Evolutionary conservation across 305 asterid species (phyloP).

Genomic region (Petunia hybrid): DNA sequence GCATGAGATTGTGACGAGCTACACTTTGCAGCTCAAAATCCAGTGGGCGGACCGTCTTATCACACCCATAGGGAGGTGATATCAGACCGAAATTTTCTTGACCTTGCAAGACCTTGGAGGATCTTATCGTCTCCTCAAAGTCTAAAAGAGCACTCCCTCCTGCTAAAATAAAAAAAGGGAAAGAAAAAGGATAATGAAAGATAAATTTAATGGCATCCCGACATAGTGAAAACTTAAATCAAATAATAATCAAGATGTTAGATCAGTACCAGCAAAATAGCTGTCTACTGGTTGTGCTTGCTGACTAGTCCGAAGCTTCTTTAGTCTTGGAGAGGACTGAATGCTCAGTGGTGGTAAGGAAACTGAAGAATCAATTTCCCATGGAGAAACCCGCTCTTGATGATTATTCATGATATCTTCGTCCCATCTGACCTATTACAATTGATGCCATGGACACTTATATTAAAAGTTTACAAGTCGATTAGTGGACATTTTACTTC

Average conservation of each 20-base stretch:
- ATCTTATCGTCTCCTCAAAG: slow-evolving; percentile 90
- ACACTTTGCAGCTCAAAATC: slow-evolving; percentile 63
- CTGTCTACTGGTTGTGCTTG: slow-evolving; percentile 58
- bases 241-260: slow-evolving; percentile 26
- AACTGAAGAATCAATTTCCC: slow-evolving; percentile 96
- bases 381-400: slow-evolving; percentile 95
- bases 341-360: slow-evolving; percentile 70
- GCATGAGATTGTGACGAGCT: slow-evolving; percentile 51
- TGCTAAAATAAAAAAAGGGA: slow-evolving; percentile 36
- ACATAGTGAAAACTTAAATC: not conserved
- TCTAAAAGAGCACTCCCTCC: slow-evolving; percentile 79
- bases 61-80: slow-evolving; percentile 68
- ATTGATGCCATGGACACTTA: slow-evolving; percentile 26
- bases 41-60: slow-evolving; percentile 70
- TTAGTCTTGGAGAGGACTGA: slow-evolving; percentile 83
- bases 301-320: slow-evolving; percentile 73
- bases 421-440: slow-evolving; percentile 91
- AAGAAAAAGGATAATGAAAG: not conserved
- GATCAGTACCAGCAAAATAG: slow-evolving; percentile 42
- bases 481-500: not conserved
- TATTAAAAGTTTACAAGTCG: slow-evolving; percentile 29
- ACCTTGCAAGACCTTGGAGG: slow-evolving; percentile 99
- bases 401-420: slow-evolving; percentile 71
- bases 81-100: slow-evolving; percentile 90
- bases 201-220: not conserved